phyloP scores from a whole-genome alignment of 208 protist genomes.

The Trypanosoma platydactyli region DNA sequence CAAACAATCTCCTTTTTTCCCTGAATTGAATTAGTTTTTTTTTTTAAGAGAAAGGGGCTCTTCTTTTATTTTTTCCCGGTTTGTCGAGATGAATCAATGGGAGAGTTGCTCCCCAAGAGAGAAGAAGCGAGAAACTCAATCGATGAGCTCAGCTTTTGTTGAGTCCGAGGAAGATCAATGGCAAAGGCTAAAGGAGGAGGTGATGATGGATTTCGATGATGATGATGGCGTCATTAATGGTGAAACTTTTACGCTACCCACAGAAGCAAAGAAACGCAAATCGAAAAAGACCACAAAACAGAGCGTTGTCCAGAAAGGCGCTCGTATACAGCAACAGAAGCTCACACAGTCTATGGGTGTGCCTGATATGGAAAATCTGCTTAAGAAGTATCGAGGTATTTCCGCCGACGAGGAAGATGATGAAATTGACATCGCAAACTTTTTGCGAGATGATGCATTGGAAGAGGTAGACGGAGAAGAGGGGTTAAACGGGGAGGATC shows the following conservation, averaged over 20 bases:
- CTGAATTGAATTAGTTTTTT: neutral
- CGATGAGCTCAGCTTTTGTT: slow-evolving; percentile 13
- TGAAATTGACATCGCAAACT: slow-evolving; percentile 47
- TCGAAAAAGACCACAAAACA: slow-evolving; percentile 21
- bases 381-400: slow-evolving; percentile 42
- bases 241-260: slow-evolving; percentile 12
- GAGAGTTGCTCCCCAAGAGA: slow-evolving; percentile 16
- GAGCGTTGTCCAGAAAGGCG: slow-evolving; percentile 19
- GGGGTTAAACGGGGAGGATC: slow-evolving; percentile 34
- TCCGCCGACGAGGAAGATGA: slow-evolving; percentile 42
- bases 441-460: slow-evolving; percentile 44
- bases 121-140: slow-evolving; percentile 26
- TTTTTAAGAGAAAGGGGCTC: neutral
- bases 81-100: slow-evolving; percentile 25
- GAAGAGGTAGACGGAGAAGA: slow-evolving; percentile 31
- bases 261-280: slow-evolving; percentile 33
- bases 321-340: slow-evolving; percentile 66
- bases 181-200: slow-evolving; percentile 51
- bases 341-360: slow-evolving; percentile 57
- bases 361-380: slow-evolving; percentile 63
- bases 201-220: slow-evolving; percentile 47
- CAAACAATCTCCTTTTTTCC: neutral
- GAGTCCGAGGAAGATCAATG: slow-evolving; percentile 60
- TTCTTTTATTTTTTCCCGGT: neutral
- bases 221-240: slow-evolving; percentile 29